Evolutionary conservation across 768 basidiomycete genomes (phyloP), one percentile per base, ranked within the genome.

Genomic region (Paxillus rubicundulus): DNA sequence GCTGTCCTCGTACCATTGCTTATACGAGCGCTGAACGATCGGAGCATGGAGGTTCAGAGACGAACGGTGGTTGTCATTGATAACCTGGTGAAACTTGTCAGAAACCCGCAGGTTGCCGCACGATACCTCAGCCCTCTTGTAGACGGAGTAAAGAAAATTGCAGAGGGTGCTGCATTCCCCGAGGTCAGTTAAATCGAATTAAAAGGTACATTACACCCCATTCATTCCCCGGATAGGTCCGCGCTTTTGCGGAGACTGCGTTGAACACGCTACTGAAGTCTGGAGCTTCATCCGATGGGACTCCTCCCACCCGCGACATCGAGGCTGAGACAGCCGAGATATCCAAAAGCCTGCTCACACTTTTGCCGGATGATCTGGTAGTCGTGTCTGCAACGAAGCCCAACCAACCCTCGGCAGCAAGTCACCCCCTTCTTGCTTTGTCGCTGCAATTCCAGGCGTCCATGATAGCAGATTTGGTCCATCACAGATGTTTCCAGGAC

Each of bases 61-160:
- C 85, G 96, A 53, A 87, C 92, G 1, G 94, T 97, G 52, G 86
- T 98, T 45, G 92, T 98, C 64, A 83, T 94, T 54, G 93, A 96
- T 65, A 98, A 98, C 72, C 78, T 98, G 49, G 95, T 97, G 72
- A 98, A 98, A 73, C 89, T 98, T 55, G 96, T 98, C 38, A 88
- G 96, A 57, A 84, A 95, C 62, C 88, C 91, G 3, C 84, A 80
- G 54, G 83, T 98, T 36, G 96, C 96, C 46, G 95, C 94, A 4
- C 80, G 80, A 32, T 94, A 98, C 70, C 82, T 95, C 32, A 87
- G 87, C 57, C 78, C 86, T 37, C 84, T 98, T 38, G 87, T 96
- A 4, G 88, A 91, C 32, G 93, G 95, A 52, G 92, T 96, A 16
- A 83, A 90, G 64, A 90, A 88, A 70, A 92, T 98, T 59, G 89